Evolutionary conservation across 805 yeast species (phyloP).

Genomic region (Metschnikowia reukaufii): DNA sequence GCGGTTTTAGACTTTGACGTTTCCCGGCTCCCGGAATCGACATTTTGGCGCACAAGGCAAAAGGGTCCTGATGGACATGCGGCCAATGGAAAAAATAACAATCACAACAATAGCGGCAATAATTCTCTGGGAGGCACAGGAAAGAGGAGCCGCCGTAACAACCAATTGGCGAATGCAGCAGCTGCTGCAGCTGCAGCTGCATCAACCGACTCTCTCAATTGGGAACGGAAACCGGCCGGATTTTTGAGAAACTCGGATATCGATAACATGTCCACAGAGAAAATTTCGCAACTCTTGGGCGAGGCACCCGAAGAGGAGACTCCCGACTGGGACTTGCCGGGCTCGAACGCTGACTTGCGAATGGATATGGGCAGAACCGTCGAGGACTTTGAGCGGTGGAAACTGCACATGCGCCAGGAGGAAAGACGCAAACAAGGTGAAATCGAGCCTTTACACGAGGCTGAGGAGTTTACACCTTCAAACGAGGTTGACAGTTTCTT

Average conservation of each 20-base stretch:
- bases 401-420: constrained; percentile 50
- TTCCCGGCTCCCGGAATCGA: constrained; percentile 43
- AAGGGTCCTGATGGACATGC: constrained; percentile 3
- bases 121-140: constrained; percentile 13
- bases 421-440: constrained; percentile 50
- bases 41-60: constrained; percentile 48
- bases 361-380: constrained; percentile 50
- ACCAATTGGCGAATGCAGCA: constrained; percentile 10
- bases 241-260: constrained; percentile 25
- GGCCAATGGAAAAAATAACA: constrained; percentile 5
- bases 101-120: constrained; percentile 1
- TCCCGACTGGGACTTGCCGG: constrained; percentile 44
- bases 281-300: constrained; percentile 37
- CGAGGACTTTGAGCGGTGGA: constrained; percentile 62
- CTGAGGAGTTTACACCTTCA: constrained; percentile 19
- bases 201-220: constrained; percentile 22
- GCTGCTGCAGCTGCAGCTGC: constrained; percentile 1
- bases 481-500: constrained; percentile 46
- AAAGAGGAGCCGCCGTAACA: constrained; percentile 18
- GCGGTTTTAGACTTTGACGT: constrained; percentile 30
- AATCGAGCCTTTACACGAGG: constrained; percentile 12
- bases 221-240: constrained; percentile 33
- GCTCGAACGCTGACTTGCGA: constrained; percentile 22
- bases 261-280: constrained; percentile 33
- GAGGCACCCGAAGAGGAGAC: constrained; percentile 34